Evolutionary conservation across 2,329 filamentous ascomycete genomes (phyloP), one percentile per base, ranked within the genome.

Genomic region (Periconia sp.): DNA sequence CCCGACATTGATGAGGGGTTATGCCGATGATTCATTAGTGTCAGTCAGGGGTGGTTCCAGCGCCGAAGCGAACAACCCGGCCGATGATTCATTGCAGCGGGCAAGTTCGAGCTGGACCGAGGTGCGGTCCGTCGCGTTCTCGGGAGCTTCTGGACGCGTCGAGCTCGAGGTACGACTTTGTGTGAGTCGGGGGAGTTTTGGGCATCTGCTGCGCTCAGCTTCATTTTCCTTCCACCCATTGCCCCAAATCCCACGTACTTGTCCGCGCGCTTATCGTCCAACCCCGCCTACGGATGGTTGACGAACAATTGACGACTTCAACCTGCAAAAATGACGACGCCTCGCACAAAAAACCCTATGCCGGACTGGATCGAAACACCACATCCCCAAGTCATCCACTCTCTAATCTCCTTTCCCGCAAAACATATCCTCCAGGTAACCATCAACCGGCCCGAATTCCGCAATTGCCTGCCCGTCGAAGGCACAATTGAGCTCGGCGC

Each of bases 381-480:
- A 16, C 38, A 55, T 36, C 49, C 49, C 12, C 39, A 36, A 23
- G 8, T 54, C 26, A 11, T 43, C 12, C 52, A 60, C 51, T 56
- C 43, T 32, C 42, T 58, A 23, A 63, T 78, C 41, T 57, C 63
- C 44, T 75, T 72, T 46, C 76, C 76, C 2, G 59, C 64, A 2
- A 66, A 66, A 0, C 58, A 68, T 39, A 70, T 78, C 21, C 61
- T 79, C 7, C 70, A 76, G 33, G 71, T 79, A 12, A 76, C 74
- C 35, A 76, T 79, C 51, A 72, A 76, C 56, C 70, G 74, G 2
- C 66, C 72, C 19, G 57, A 60, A 31, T 56, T 59, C 34, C 69
- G 75, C 66, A 78, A 79, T 34, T 57, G 52, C 40, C 43, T 59
- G 7, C 54, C 56, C 6, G 52, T 56, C 12, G 48, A 50, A 37